These are phyloP conservation scores for Pichia sp. DNA, from an alignment of 1,139 yeast genomes.

Conservation along the genomic window DNA sequence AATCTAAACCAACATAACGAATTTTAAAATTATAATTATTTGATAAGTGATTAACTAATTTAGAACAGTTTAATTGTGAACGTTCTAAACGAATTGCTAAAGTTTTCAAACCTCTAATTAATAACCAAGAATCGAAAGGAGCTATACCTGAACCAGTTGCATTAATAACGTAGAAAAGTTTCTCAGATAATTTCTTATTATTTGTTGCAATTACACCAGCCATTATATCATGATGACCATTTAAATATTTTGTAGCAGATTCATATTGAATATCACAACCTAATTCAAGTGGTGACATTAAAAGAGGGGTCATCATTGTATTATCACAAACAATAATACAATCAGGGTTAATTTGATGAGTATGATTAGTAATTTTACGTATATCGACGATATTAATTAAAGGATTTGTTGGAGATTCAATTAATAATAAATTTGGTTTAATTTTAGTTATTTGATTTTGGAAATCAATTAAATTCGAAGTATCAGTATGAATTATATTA, in stretches of 20 bases:
- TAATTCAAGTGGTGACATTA: conserved; percentile 75
- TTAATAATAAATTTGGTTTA: conserved; percentile 64
- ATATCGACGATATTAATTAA: conserved; percentile 82
- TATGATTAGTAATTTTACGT: conserved; percentile 53
- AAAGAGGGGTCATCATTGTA: conserved; percentile 91
- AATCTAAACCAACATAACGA: conserved; percentile 74
- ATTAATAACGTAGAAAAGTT: conserved; percentile 68
- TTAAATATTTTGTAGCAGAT: conserved; percentile 83
- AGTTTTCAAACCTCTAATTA: conserved; percentile 81
- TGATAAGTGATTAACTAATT: conserved; percentile 67
- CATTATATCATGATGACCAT: conserved; percentile 95
- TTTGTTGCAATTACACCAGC: conserved; percentile 83
- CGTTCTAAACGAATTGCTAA: conserved; percentile 77
- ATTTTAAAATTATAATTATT: conserved; percentile 52
- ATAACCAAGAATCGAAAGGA: conserved; percentile 87
- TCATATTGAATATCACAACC: conserved; percentile 91
- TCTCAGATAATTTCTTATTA: conserved; percentile 54
- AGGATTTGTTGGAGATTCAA: conserved; percentile 91
- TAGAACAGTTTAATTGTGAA: conserved; percentile 74
- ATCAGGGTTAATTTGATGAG: conserved; percentile 61
- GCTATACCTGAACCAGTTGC: conserved; percentile 87
- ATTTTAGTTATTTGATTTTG: conserved; percentile 41
- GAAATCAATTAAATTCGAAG: conserved; percentile 61
- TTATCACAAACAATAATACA: conserved; percentile 81
- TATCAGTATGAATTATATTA: conserved; percentile 70